These are phyloP conservation scores for Brassica incana DNA, from an alignment of 345 rosid genomes.

Conservation along the genomic window DNA sequence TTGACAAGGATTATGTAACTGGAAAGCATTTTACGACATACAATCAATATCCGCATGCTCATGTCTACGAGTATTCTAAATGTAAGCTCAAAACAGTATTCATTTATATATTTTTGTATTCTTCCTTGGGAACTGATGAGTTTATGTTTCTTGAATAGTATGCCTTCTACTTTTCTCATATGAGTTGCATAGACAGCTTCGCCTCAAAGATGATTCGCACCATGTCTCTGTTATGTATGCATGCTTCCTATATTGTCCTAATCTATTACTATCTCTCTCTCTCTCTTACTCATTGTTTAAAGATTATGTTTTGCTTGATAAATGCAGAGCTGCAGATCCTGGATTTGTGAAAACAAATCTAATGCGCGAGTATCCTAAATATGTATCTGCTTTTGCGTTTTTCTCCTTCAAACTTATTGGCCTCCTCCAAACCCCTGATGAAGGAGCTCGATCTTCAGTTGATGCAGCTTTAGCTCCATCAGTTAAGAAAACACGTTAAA, in stretches of 20 bases:
- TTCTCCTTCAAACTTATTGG: conserved; percentile 47
- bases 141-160: conserved; percentile 47
- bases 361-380: conserved; percentile 75
- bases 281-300: background rate
- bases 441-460: conserved; percentile 58
- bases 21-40: conserved; percentile 52
- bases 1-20: conserved; percentile 57
- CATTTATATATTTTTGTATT: background rate
- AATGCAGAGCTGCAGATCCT: conserved; percentile 76
- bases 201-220: conserved; percentile 44
- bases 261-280: no score
- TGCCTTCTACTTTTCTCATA: conserved; percentile 75
- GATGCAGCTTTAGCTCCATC: conserved; percentile 86
- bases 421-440: conserved; percentile 58
- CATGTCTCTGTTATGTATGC: conserved; percentile 72
- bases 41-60: conserved; percentile 57
- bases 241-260: conserved; percentile 35
- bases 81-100: conserved; percentile 45
- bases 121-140: background rate
- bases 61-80: conserved; percentile 69
- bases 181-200: conserved; percentile 65
- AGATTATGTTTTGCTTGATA: conserved; percentile 7
- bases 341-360: conserved; percentile 71
- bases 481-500: background rate
- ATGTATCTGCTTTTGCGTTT: conserved; percentile 44